Evolutionary conservation across 2,329 filamentous ascomycete species (phyloP), one percentile per base, ranked within the genome.

Genomic region (Fonsecaea pedrosoi): DNA sequence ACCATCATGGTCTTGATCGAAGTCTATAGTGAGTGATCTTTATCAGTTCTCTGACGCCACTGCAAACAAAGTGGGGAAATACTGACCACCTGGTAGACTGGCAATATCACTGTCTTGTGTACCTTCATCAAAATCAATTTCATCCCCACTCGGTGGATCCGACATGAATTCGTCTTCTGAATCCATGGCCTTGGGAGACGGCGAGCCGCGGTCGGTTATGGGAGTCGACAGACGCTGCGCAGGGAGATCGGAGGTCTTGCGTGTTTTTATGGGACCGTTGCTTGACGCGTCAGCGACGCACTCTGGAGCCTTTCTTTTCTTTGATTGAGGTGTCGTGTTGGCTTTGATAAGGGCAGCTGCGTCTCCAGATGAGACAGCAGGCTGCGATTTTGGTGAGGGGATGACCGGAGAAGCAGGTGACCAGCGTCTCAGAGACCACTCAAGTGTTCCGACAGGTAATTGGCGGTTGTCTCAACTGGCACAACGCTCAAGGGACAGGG

Each of bases 141-240:
- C 86, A 69, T 90, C 89, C 50, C 89, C 90, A 76, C 91, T 96
- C 50, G 92, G 94, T 73, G 89, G 84, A 76, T 89, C 88, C 74
- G 91, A 96, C 86, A 95, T 90, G 79, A 94, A 94, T 68, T 97
- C 94, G 75, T 97, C 93, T 74, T 98, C 94, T 8, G 94, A 97
- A 82, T 97, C 93, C 94, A 97, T 97, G 40, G 81, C 72, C 25
- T 82, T 82, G 60, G 77, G 76, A 30, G 77, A 75, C 18, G 81
- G 78, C 21, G 79, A 81, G 68, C 75, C 78, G 65, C 83, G 69
- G 69, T 78, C 73, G 73, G 72, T 72, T n/a, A 73, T 85, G 25
- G 88, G 87, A 48, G 86, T 85, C 53, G 82, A 80, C 45, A 78
- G 77, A 64, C 70, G 68, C 70, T 70, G 69, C 35, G 61, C 40